Evolutionary conservation across 768 basidiomycete genomes (phyloP).

Genomic region (Paxillus ammoniavirescens): DNA sequence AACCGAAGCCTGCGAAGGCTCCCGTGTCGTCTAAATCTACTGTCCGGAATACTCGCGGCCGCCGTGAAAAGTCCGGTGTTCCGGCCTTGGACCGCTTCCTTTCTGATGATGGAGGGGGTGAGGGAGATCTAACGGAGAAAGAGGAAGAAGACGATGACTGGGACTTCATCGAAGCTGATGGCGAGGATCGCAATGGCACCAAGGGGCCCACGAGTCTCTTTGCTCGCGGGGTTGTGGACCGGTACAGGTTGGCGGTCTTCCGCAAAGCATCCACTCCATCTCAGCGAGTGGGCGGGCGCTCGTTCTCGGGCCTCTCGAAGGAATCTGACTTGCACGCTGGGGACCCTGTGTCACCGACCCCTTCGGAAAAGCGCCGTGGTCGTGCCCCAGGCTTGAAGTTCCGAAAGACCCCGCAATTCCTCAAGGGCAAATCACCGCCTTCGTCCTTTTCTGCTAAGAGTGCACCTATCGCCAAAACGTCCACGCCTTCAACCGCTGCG

Average conservation of each 20-base stretch:
- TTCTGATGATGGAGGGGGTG: constrained; percentile 49
- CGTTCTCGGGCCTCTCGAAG: constrained; percentile 59
- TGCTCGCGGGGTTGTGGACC: constrained; percentile 88
- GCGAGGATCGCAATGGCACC: constrained; percentile 81
- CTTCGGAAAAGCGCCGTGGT: constrained; percentile 60
- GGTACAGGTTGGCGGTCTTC: constrained; percentile 83
- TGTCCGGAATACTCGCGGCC: constrained; percentile 36
- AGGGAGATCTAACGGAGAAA: constrained; percentile 39
- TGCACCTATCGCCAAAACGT: constrained; percentile 32
- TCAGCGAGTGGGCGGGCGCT: constrained; percentile 43
- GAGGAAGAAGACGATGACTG: constrained; percentile 81
- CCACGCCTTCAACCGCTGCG: constrained; percentile 44
- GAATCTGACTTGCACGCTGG: constrained; percentile 44
- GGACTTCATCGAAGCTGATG: constrained; percentile 85
- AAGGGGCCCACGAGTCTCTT: constrained; percentile 74
- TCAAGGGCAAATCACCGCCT: constrained; percentile 66
- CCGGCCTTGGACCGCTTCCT: constrained; percentile 75
- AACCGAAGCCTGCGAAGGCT: constrained; percentile 25
- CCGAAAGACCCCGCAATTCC: constrained; percentile 73
- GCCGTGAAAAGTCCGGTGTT: constrained; percentile 82
- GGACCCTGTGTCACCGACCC: constrained; percentile 43
- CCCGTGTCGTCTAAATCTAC: constrained; percentile 14
- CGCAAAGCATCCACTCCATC: constrained; percentile 73
- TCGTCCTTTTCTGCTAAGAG: constrained; percentile 37
- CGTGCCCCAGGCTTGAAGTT: constrained; percentile 67